Evolutionary conservation across 495 filamentous ascomycete species (phyloP), one percentile per base, ranked within the genome.

Genomic region (Astrocystis sublimbata): DNA sequence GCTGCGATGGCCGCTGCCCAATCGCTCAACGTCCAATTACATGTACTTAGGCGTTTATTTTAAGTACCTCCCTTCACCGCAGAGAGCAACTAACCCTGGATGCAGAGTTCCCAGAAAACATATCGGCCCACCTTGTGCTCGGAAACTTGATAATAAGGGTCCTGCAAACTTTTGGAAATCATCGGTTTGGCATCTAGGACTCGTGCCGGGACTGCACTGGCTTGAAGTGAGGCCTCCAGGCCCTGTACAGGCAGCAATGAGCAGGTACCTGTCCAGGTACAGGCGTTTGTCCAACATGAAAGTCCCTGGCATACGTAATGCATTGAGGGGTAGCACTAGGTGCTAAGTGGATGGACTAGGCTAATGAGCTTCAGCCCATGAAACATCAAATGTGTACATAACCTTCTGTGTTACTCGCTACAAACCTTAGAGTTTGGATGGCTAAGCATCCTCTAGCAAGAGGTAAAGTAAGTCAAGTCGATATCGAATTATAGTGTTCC

Each of bases 281-380:
- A n/a, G n/a, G n/a, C n/a, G n/a, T n/a, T n/a, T n/a, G n/a, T n/a
- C n/a, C n/a, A n/a, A n/a, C n/a, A n/a, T n/a, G n/a, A n/a, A n/a
- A n/a, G n/a, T n/a, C n/a, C n/a, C n/a, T n/a, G n/a, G n/a, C 7
- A 8, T 24, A 54, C 10, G 49, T 52, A 38, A 21, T 54, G 36
- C 6, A 5, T 21, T 24, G 49, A 54, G 51, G 51, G 33, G 51
- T 54, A 54, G 19, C n/a, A n/a, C n/a, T n/a, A n/a, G n/a, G n/a
- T n/a, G n/a, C n/a, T n/a, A n/a, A n/a, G 13, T 12, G 8, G 8
- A 35, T 31, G n/a, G 10, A n/a, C 46, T n/a, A n/a, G 46, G 26
- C 45, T 49, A 28, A n/a, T 13, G 33, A 17, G 30, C 47, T 51
- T 51, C 47, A 51, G 47, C 26, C 24, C 47, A 23, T 12, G 6